A percentile compares a stretch with the other conserved stretches of the same genome.
Conservation (phyloP, 2,329 filamentous ascomycete species). For the Esteya vermicola region DNA sequence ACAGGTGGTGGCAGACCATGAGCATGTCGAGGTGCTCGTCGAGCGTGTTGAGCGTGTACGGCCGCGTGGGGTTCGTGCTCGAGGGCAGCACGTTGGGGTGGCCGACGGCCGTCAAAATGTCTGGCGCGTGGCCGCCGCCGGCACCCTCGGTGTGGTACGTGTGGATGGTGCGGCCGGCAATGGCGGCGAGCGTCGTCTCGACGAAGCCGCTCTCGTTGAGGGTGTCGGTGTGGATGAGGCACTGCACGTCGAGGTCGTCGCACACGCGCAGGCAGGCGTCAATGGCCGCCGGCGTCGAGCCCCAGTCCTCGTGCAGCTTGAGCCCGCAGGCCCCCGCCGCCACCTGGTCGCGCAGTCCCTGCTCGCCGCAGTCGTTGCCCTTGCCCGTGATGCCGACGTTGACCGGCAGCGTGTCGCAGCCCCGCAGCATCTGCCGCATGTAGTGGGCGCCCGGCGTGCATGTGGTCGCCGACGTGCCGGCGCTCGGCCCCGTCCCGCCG, state of each 20-base stretch:
- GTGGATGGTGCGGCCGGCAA: conserved; percentile 80
- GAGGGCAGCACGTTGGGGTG: conserved; percentile 77
- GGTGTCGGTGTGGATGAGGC: conserved; percentile 89
- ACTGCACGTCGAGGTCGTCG: conserved; percentile 85
- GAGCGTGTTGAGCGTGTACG: conserved; percentile 81
- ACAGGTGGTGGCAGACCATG: conserved; percentile 94
- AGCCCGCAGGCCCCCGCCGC: conserved; percentile 76
- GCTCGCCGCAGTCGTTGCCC: conserved; percentile 66
- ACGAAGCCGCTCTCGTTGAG: conserved; percentile 97
- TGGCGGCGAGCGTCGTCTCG: conserved; percentile 73
- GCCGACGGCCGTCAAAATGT: conserved; percentile 90
- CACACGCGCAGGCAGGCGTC: conserved; percentile 75
- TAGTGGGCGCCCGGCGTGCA: conserved; percentile 79
- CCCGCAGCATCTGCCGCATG: conserved; percentile 81
- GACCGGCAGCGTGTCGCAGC: conserved; percentile 64
- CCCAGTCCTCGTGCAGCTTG: conserved; percentile 96
- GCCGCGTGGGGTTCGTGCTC: conserved; percentile 83
- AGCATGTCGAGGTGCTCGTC: conserved; percentile 97
- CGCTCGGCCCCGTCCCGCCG: conserved; percentile 83
- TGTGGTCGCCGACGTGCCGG: conserved; percentile 81
- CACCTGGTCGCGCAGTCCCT: conserved; percentile 64
- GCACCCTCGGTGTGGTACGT: conserved; percentile 96
- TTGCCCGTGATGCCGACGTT: conserved; percentile 90
- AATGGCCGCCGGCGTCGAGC: conserved; percentile 78
- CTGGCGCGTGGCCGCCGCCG: conserved; percentile 85